Base-by-base conservation (phyloP, 2,329 filamentous ascomycete species). In the Penicillium palitans region DNA sequence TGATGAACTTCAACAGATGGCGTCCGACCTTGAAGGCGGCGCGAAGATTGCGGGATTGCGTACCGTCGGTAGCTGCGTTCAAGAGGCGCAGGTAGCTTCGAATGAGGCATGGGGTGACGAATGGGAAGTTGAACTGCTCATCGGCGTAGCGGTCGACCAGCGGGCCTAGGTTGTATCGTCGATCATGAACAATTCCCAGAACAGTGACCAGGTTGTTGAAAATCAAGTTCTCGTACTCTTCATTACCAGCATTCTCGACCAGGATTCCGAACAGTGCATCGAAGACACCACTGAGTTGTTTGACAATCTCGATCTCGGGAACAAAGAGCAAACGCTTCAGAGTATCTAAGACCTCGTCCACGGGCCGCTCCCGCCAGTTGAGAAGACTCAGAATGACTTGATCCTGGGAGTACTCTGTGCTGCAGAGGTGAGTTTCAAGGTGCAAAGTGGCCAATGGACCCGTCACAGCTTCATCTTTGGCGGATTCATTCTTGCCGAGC, bases 271-370 rank as follows among this genome's bases (percentile, higher is more conserved):
- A 99, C 0, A 99, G 84, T 0, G 91, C 87, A 73, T 96, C 91
- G 53, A 99, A 88, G 1, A 98, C 92, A 67, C 96, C 90, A 62
- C 85, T 89, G 8, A 98, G 80, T 42, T 98, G 83, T 78, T 98
- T 99, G 61, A 99, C 95, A 35, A 99, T 90, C 76, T 99, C 96
- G 56, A 98, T 96, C 72, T 99, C 95, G 0, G 95, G 90, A 0
- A 99, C 93, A 65, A 98, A 98, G 21, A 93, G 87, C 49, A 98
- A 85, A 65, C 93, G 88, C 71, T 90, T 89, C 42, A 99, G 78
- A 0, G 96, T 79, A 25, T 86, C 82, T 0, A 90, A 81, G 1
- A 98, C 81, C 37, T 93, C 87, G 29, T 87, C 86, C 46, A 87
- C 83, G 0, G 87, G 81, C 41, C 88, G 83, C 13, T 93, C 89